Base-by-base conservation (phyloP, 2,329 filamentous ascomycete genomes). In the Pseudocercospora eumusae region DNA sequence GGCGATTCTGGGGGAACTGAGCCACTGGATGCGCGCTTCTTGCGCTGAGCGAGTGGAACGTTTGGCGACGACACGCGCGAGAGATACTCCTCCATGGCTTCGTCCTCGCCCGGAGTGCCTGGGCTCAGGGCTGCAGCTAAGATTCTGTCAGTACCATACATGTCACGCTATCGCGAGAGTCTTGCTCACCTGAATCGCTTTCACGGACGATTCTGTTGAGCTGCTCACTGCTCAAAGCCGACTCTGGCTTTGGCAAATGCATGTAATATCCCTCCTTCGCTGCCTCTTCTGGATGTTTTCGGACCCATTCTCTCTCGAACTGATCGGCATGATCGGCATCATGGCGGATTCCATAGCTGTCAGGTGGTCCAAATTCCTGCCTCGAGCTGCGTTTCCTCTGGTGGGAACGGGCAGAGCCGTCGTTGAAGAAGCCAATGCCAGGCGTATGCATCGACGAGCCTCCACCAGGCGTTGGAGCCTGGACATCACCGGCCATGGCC, bases 321-420 rank as follows among this genome's bases (percentile, higher is more conserved):
- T 89, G 91, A 77, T 96, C 91, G 60, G 86, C 85, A 2, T 88
- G 82, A 18, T 85, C 83, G 25, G 90, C 82, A 57, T 92, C 92
- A 72, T 97, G 93, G 49, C 93, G 93, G 59, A 96, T 85, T 64
- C 93, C 93, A 72, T 98, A 98, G 79, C 92, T 96, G 61, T 92
- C 93, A 3, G 92, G 90, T 0, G 93, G 93, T 25, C 86, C 84
- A 69, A 88, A 88, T 36, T 88, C 79, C 64, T 87, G 89, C 59
- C 87, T 84, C 53, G 84, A 85, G 75, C 91, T 96, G 63, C 84
- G 86, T 77, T 86, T 91, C 65, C 92, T 87, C 57, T 77, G 74
- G 61, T 82, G 79, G 65, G 83, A 80, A 72, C 93, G 90, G 66
- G 59, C 25, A 74, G 74, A 82, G 73, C 80, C 81, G 66, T 85